Conservation (phyloP, 768 basidiomycete species). For the Trametes cingulata region DNA sequence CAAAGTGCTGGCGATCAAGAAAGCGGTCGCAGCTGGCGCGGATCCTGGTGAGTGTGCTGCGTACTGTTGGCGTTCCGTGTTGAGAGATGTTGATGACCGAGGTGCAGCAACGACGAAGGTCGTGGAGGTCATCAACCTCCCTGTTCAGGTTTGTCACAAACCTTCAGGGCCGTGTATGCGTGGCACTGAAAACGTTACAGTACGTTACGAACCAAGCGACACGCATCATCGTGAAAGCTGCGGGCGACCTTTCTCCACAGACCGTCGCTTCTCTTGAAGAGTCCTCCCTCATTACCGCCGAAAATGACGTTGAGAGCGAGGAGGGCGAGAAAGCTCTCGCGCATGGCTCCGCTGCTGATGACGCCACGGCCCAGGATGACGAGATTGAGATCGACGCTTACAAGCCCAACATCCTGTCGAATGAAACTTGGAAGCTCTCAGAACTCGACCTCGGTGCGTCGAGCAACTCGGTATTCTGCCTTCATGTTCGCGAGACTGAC, state of each 20-base stretch:
- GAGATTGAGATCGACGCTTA: slow-evolving; percentile 26
- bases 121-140: slow-evolving; percentile 57
- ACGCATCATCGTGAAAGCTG: slow-evolving; percentile 60
- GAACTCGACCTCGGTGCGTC: slow-evolving; percentile 36
- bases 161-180: too few relatives aligned
- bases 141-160: slow-evolving; percentile 41
- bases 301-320: neutral
- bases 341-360: neutral
- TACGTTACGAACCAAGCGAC: slow-evolving; percentile 53
- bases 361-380: neutral
- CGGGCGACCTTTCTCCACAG: slow-evolving; percentile 47
- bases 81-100: neutral
- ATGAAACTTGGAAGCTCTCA: slow-evolving; percentile 26
- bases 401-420: slow-evolving; percentile 21
- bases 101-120: slow-evolving; percentile 42
- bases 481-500: slow-evolving; percentile 41
- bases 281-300: neutral
- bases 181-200: slow-evolving; percentile 19
- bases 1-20: slow-evolving; percentile 34
- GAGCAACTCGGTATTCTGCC: slow-evolving; percentile 28
- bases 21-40: slow-evolving; percentile 35
- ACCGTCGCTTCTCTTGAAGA: neutral
- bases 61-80: slow-evolving; percentile 12
- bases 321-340: slow-evolving; percentile 18
- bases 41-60: slow-evolving; percentile 33